Evolutionary conservation across 306 rosid genomes (phyloP), one percentile per base, ranked within the genome.

Genomic region (Malus fusca): DNA sequence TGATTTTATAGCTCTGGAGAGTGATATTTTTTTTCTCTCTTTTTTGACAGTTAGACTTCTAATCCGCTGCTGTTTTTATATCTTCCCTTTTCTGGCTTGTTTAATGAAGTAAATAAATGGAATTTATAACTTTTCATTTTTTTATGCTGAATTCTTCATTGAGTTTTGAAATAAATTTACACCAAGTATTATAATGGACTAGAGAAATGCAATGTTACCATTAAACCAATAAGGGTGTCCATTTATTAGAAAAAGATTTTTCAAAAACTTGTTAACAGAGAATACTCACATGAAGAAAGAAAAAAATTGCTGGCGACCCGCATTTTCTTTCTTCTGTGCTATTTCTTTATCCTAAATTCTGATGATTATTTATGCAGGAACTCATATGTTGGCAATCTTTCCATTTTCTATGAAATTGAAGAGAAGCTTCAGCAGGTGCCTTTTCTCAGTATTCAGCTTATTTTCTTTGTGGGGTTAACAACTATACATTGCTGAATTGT

Each of bases 381-480:
- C 79, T 92, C 99, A 40, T 96, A 83, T 81, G 93, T 96, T 74
- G 99, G 98, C 82, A 96, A 96, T 85, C 87, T 89, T 79, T 82
- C 92, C 78, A 71, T 96, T 69, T 96, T 92, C 87, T 23, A 75
- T 74, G 94, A 92, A 79, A 92, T 96, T 82, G 96, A 96, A 85
- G 96, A 87, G 78, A 89, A 87, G 82, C 96, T 96, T 70, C 83
- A 82, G 85, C 80, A 92, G 99, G 99, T 96, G 73, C 74, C 40
- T 79, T 59, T 74, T 77, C 78, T 79, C 68, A 76, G 53, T 66
- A 53, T 76, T 74, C 53, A 51, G 35, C 61, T 81, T 75, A 59
- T 79, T 77, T 80, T 65, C 8, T 73, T 78, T 65, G 74, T 61
- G 76, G 63, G 77, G 71, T 53, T 56, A 10, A 71, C 62, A 62